Percentiles rank a stretch among this genome's conserved stretches.
Evolutionary conservation across 2,329 filamentous ascomycete genomes (phyloP).

Genomic region (Aspergillus luchuensis): DNA sequence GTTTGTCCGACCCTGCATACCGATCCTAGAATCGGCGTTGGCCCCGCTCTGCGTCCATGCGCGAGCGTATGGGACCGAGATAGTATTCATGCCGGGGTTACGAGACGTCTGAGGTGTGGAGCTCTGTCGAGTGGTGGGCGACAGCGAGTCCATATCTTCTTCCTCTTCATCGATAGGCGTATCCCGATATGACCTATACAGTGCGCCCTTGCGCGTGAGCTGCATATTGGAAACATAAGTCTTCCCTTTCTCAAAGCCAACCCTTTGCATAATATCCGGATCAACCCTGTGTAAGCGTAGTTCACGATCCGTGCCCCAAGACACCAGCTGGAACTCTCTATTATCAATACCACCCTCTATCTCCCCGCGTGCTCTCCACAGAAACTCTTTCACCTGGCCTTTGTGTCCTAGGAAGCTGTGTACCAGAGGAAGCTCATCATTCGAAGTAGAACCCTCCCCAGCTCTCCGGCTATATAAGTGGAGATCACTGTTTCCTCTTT

Average conservation of each 20-base stretch:
- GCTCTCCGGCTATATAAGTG: conserved; percentile 75
- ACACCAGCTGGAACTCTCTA: conserved; percentile 88
- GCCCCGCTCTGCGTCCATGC: conserved; percentile 48
- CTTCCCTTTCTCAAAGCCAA: conserved; percentile 73
- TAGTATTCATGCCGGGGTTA: conserved; percentile 51
- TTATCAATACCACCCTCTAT: conserved; percentile 71
- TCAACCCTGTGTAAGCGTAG: conserved; percentile 76
- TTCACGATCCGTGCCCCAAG: conserved; percentile 86
- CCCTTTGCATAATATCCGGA: conserved; percentile 62
- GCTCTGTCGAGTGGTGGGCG: conserved; percentile 26
- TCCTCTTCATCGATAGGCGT: conserved; percentile 61
- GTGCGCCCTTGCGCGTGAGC: conserved; percentile 78
- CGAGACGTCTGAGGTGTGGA: conserved; percentile 24
- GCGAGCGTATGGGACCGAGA: conserved; percentile 56
- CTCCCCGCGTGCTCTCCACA: conserved; percentile 79
- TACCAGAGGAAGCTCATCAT: conserved; percentile 45
- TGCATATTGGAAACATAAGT: conserved; percentile 65
- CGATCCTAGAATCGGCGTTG: conserved; percentile 51
- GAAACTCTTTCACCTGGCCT: conserved; percentile 79
- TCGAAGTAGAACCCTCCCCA: conserved; percentile 40
- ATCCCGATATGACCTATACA: conserved; percentile 82
- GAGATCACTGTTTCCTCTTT: conserved; percentile 80
- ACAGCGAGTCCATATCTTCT: conserved; percentile 52
- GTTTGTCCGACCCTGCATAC: conserved; percentile 51
- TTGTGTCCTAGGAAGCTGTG: conserved; percentile 58